Base-by-base conservation (phyloP, 768 basidiomycete species). In the Candolleomyces aberdarensis region DNA sequence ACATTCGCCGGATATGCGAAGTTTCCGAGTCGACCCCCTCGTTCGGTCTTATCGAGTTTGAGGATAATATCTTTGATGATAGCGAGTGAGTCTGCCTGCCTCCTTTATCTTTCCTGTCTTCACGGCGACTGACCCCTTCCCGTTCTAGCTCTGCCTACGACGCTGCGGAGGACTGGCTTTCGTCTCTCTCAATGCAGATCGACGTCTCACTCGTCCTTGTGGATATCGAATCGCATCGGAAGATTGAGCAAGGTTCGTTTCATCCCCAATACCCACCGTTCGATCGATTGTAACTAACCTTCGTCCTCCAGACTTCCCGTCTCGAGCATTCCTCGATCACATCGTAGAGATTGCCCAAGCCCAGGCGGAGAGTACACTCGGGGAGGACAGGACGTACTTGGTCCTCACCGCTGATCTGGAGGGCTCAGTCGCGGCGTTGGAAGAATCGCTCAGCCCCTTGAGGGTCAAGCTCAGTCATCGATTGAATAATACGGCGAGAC, bases 301-400 rank as follows among this genome's bases (percentile, higher is more conserved):
- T 17, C 15, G 32, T 9, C 15, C 56, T 32, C 1, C 56, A 81
- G 80, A 77, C 19, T 84, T 83, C 62, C 81, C 81, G n/a, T 66
- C 78, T 7, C 70, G 72, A 40, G 74, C 76, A 17, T 85, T 86
- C 64, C 64, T 85, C 19, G 78, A 82, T 29, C 81, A 83, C 46
- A 67, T 85, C 4, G 77, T 78, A 60, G 73, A 75, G 32, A 71
- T 85, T 29, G 74, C 71, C 10, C 72, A 75, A 62, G 70, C 71
- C 19, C 70, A 76, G 19, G 60, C 70, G 39, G 67, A 72, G 48
- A 64, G 55, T 55, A 63, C 64, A 59, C 57, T 67, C 26, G 59
- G 64, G 51, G 40, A 65, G 13, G 22, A 36, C 60, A 58, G 51
- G 59, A 56, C 40, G 46, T 61, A 63, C 51, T 65, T 62, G 15